These are phyloP conservation scores for Boletus sp. DNA, from an alignment of 768 basidiomycete species.

Conservation along the genomic window DNA sequence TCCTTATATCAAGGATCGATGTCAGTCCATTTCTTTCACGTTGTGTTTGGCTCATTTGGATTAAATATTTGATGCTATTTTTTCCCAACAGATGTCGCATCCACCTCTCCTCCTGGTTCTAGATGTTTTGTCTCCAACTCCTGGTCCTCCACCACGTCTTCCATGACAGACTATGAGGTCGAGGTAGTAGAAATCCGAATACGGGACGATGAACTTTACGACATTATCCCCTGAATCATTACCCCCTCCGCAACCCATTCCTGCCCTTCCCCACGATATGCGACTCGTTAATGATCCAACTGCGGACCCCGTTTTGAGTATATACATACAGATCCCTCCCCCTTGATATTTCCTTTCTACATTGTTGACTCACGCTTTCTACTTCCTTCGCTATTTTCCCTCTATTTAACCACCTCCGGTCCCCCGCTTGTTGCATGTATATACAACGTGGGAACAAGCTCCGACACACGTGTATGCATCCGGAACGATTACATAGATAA, in stretches of 20 bases:
- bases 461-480: constrained; percentile 10
- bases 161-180: constrained; percentile 73
- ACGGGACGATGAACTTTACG: constrained; percentile 70
- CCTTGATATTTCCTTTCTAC: not conserved
- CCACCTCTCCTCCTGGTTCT: constrained; percentile 76
- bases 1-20: constrained; percentile 87
- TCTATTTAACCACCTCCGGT: not conserved
- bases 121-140: constrained; percentile 64
- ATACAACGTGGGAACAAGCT: constrained; percentile 1
- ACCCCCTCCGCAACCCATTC: not conserved
- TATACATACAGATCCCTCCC: constrained; percentile 8
- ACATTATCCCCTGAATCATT: constrained; percentile 58
- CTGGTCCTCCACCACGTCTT: constrained; percentile 62
- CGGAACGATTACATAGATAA: constrained; percentile 10
- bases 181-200: constrained; percentile 88
- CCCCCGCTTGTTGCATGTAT: not conserved
- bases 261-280: not conserved
- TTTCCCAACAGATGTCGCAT: constrained; percentile 60
- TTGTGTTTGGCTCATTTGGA: constrained; percentile 9
- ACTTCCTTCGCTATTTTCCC: not conserved
- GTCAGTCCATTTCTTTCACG: constrained; percentile 45
- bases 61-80: not conserved
- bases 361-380: constrained; percentile 12
- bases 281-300: constrained; percentile 12
- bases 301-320: constrained; percentile 14